Conservation (phyloP, 139 green algal genomes). For the Astrephomene gubernaculifera region DNA sequence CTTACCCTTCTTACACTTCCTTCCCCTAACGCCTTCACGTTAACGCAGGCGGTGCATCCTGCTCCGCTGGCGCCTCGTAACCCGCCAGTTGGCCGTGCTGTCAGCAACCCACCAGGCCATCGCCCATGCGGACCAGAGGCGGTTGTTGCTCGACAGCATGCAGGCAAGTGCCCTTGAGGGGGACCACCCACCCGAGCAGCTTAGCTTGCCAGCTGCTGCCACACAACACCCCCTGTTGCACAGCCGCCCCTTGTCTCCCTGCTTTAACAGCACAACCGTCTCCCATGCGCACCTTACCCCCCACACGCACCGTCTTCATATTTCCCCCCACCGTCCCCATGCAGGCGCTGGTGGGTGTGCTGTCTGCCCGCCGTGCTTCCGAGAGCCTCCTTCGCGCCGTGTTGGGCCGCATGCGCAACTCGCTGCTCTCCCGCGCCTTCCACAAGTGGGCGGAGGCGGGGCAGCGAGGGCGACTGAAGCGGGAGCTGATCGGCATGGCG, state of each 20-base stretch:
- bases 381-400: conserved; percentile 12
- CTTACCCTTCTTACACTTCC: no score
- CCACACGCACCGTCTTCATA: no score
- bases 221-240: no score
- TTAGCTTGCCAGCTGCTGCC: no score
- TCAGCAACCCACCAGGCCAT: not conserved
- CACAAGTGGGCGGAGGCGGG: conserved; percentile 3
- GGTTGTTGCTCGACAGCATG: not conserved
- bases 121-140: not conserved
- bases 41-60: conserved; percentile 10
- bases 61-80: not conserved
- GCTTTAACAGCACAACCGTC: no score
- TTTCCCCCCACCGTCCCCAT: no score
- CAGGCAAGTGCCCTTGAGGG: not conserved
- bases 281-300: no score
- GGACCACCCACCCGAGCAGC: no score
- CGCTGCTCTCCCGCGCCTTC: conserved; percentile 6
- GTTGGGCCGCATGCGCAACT: conserved; percentile 20
- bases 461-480: not conserved
- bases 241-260: no score
- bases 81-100: not conserved
- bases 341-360: conserved; percentile 1
- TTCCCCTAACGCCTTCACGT: no score
- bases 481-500: not conserved
- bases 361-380: no score